Evolutionary conservation across 148 eudicot species (phyloP), one percentile per base, ranked within the genome.

Genomic region (Arbutus unedo): DNA sequence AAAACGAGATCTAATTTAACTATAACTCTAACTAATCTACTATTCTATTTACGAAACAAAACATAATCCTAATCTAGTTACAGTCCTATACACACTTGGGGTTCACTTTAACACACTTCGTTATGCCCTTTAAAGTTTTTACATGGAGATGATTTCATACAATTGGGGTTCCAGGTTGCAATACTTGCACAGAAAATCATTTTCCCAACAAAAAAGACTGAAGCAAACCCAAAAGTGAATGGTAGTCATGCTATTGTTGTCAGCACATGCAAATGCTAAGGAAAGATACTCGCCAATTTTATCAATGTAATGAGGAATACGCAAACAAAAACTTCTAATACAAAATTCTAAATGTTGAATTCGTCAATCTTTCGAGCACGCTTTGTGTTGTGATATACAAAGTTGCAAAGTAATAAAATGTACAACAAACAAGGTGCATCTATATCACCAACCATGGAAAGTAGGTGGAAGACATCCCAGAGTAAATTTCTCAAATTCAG

Each of bases 401-500:
- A 23, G 43, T 9, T 23, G 13, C 49, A 31, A 78, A 79, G 77
- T 16, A 80, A 75, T 13, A 43, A 66, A 44, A 18, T 1, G 31
- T 43, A 74, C 48, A 55, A 66, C 8, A 51, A 68, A 45, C 15
- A 71, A 25, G 31, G 68, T 53, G 56, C 41, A 41, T 48, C 62
- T 51, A 45, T 78, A 15, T 51, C 67, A 79, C 80, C 56, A 59
- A 95, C 98, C 97, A 87, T 95, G 98, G 77, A 95, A 91, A 75
- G 98, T 95, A 45, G 94, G 98, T 53, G 98, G 97, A 21, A 95
- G 88, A 73, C 93, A 83, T 81, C 98, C 98, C 75, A 95, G 86
- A 45, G 94, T 91, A 68, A 95, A 89, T 44, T 87, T 82, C 85
- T 95, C 90, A 79, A 95, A 95, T 64, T 95, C 94, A 74, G 91